Percentiles rank a stretch among this genome's conserved stretches.
phyloP scores from a whole-genome alignment of 1,284 basidiomycete genomes.

The Ganoderma boninense region DNA sequence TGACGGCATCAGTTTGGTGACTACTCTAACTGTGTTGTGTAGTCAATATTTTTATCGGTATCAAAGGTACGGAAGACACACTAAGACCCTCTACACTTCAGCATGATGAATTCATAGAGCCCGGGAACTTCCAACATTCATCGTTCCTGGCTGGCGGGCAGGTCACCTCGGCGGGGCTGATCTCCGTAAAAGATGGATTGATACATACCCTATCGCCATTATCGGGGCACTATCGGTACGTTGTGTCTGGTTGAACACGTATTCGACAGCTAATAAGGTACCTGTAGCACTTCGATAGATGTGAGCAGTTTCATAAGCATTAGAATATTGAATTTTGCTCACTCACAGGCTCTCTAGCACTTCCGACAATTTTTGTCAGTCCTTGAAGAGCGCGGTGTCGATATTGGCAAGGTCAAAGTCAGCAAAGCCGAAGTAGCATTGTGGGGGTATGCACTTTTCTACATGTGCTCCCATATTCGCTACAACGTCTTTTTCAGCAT shows the following conservation, averaged over 20 bases:
- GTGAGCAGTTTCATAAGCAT: slow-evolving; percentile 6
- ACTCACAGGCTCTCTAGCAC: slow-evolving; percentile 51
- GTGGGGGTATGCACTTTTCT: slow-evolving; percentile 53
- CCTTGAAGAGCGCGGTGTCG: slow-evolving; percentile 64
- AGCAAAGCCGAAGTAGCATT: slow-evolving; percentile 66
- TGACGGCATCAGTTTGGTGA: not conserved
- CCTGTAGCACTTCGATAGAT: slow-evolving; percentile 23
- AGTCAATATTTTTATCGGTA: slow-evolving; percentile 78
- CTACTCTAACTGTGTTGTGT: not conserved
- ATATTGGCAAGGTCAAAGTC: slow-evolving; percentile 68
- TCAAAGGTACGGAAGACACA: slow-evolving; percentile 51
- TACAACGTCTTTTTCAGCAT: slow-evolving; percentile 44
- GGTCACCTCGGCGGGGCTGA: slow-evolving; percentile 73
- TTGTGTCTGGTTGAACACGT: not conserved
- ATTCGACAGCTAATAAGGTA: not conserved
- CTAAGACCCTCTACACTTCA: not conserved
- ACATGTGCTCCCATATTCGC: not conserved
- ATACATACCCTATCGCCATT: slow-evolving; percentile 73
- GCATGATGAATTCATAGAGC: slow-evolving; percentile 42
- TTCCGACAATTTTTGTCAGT: slow-evolving; percentile 70
- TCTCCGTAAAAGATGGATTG: slow-evolving; percentile 71
- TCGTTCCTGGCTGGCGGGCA: slow-evolving; percentile 68
- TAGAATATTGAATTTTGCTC: not conserved
- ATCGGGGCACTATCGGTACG: slow-evolving; percentile 72
- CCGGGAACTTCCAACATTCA: slow-evolving; percentile 77